These are phyloP conservation scores for Pholiota molesta DNA, from an alignment of 768 basidiomycete genomes.

Conservation along the genomic window DNA sequence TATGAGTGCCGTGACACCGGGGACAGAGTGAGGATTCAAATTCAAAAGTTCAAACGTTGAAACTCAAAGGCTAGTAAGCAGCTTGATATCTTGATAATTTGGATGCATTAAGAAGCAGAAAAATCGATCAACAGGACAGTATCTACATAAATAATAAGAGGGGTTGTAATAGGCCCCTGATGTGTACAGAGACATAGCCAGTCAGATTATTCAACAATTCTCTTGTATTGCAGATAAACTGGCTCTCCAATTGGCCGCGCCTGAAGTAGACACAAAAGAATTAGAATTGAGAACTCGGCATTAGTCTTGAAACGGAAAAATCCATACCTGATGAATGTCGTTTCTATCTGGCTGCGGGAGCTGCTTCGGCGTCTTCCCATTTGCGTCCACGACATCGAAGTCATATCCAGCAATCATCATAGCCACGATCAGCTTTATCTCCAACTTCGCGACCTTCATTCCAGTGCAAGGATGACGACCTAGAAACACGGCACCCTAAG, in stretches of 20 bases:
- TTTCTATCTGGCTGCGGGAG: slow-evolving; percentile 34
- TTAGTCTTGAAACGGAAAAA: neutral
- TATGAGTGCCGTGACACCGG: too few relatives aligned
- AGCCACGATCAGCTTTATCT: slow-evolving; percentile 39
- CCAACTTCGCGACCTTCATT: slow-evolving; percentile 42
- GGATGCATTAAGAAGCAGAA: too few relatives aligned
- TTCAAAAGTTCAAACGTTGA: too few relatives aligned
- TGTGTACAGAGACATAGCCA: neutral
- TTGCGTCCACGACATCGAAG: slow-evolving; percentile 34
- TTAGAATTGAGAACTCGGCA: neutral
- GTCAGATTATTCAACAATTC: slow-evolving; percentile 2
- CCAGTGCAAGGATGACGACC: slow-evolving; percentile 44
- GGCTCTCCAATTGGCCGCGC: slow-evolving; percentile 5
- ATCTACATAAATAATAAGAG: too few relatives aligned
- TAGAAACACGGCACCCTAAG: slow-evolving; percentile 6
- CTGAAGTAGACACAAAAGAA: neutral
- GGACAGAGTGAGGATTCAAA: too few relatives aligned
- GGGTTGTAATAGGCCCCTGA: too few relatives aligned
- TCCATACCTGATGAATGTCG: slow-evolving; percentile 34
- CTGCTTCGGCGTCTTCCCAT: slow-evolving; percentile 24
- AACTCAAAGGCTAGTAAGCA: too few relatives aligned
- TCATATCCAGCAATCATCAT: slow-evolving; percentile 35
- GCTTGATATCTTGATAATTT: too few relatives aligned
- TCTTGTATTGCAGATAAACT: slow-evolving; percentile 5
- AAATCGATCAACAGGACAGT: too few relatives aligned